These are phyloP conservation scores for Ogataea pignaliae DNA, from an alignment of 805 yeast genomes.

Conservation along the genomic window DNA sequence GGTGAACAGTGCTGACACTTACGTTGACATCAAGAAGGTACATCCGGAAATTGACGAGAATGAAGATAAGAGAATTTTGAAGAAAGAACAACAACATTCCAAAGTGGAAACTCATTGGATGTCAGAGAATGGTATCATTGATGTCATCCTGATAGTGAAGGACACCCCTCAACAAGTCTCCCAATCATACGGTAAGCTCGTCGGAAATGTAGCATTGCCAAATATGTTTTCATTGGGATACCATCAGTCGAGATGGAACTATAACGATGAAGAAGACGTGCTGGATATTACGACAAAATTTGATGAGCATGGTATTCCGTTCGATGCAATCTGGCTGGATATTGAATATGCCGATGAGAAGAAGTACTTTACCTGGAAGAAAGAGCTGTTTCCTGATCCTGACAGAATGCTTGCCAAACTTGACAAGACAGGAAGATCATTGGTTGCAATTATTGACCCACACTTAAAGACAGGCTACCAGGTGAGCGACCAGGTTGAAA, in stretches of 20 bases:
- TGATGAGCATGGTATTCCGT: slow-evolving; percentile 74
- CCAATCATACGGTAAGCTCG: slow-evolving; percentile 56
- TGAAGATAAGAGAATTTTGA: slow-evolving; percentile 4
- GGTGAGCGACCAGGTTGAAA: slow-evolving; percentile 50
- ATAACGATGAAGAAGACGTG: slow-evolving; percentile 83
- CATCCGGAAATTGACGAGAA: slow-evolving; percentile 4
- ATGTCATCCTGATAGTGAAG: slow-evolving; percentile 63
- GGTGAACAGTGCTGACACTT: slow-evolving; percentile 92
- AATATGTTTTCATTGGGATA: slow-evolving; percentile 78
- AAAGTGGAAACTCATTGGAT: slow-evolving; percentile 74
- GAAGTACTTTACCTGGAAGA: slow-evolving; percentile 90
- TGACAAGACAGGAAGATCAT: slow-evolving; percentile 68
- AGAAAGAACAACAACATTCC: not conserved
- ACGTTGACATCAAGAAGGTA: slow-evolving; percentile 60
- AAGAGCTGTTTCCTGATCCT: slow-evolving; percentile 69
- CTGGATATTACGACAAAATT: slow-evolving; percentile 62
- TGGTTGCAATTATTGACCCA: slow-evolving; percentile 87
- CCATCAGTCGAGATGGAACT: slow-evolving; percentile 98
- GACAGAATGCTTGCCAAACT: slow-evolving; percentile 59
- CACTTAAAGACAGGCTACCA: slow-evolving; percentile 73
- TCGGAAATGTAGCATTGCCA: slow-evolving; percentile 75
- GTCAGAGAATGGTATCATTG: slow-evolving; percentile 84
- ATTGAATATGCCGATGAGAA: slow-evolving; percentile 85
- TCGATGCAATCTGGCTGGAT: slow-evolving; percentile 92
- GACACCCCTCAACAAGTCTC: slow-evolving; percentile 52